Percentiles rank a stretch among this genome's conserved stretches.
These are phyloP conservation scores for Centella asiatica DNA, from an alignment of 129 eudicot species.

Conservation along the genomic window DNA sequence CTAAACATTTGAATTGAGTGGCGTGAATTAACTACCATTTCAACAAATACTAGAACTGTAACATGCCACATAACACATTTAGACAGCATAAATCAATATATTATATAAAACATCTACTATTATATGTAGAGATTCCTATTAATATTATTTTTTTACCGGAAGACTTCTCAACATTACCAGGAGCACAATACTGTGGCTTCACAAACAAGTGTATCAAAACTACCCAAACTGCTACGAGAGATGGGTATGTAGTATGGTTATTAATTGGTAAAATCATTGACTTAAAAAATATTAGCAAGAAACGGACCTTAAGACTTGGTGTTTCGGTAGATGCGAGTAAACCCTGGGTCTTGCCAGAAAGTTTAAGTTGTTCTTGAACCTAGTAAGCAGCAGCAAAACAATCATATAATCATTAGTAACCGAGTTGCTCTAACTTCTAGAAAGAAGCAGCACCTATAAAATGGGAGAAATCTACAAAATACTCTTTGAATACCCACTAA, in stretches of 20 bases:
- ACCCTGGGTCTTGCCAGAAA: constrained; percentile 25
- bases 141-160: too few species aligned
- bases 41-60: too few species aligned
- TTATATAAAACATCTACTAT: too few species aligned
- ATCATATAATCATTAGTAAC: background rate
- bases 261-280: background rate
- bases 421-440: too few species aligned
- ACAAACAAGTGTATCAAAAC: background rate
- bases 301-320: constrained; percentile 28
- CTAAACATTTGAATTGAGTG: too few species aligned
- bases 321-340: constrained; percentile 24
- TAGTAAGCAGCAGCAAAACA: background rate
- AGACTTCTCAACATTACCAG: too few species aligned
- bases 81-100: too few species aligned
- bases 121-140: too few species aligned
- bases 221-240: background rate
- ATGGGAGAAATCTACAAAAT: background rate
- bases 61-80: too few species aligned
- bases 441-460: background rate
- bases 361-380: constrained; percentile 37
- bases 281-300: background rate
- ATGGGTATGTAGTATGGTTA: background rate
- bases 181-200: too few species aligned
- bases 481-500: too few species aligned
- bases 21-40: too few species aligned